Evolutionary conservation across 2,329 filamentous ascomycete genomes (phyloP).

Genomic region (Diaporthe capsici): DNA sequence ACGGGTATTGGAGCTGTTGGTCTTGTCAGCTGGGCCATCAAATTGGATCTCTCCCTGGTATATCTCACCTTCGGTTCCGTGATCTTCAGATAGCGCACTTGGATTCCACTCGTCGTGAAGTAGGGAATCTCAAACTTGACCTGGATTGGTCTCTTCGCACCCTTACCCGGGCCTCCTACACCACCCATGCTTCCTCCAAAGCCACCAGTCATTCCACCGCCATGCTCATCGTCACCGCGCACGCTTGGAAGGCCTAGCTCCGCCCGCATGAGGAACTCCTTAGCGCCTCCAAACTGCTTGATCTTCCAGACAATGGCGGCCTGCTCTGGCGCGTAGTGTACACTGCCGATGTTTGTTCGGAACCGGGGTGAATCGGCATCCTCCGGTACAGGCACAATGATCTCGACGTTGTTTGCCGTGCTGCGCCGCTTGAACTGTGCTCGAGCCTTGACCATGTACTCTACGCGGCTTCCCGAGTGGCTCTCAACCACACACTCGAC

Average conservation of each 20-base stretch:
- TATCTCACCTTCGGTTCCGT: conserved; percentile 94
- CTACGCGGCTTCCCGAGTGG: conserved; percentile 94
- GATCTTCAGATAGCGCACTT: conserved; percentile 98
- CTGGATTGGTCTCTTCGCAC: conserved; percentile 92
- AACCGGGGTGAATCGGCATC: conserved; percentile 97
- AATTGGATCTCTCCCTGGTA: background rate
- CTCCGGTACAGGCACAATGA: conserved; percentile 95
- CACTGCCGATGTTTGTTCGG: conserved; percentile 95
- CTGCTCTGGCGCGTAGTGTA: conserved; percentile 98
- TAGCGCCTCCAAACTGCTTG: conserved; percentile 98
- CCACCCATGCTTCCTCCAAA: conserved; percentile 98
- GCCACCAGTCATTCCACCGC: conserved; percentile 96
- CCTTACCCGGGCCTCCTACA: conserved; percentile 82
- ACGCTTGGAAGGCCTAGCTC: conserved; percentile 95
- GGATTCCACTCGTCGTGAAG: conserved; percentile 99
- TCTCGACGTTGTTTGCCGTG: conserved; percentile 99
- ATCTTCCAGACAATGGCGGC: conserved; percentile 99
- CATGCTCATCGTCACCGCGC: conserved; percentile 93
- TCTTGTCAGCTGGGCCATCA: conserved; percentile 13
- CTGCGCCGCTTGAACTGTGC: conserved; percentile 98
- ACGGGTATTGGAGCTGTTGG: conserved; percentile 92
- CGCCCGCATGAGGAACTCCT: conserved; percentile 98
- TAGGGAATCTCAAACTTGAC: conserved; percentile 99
- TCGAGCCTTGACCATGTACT: conserved; percentile 99
- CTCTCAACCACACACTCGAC: conserved; percentile 98